Conservation (phyloP, 768 basidiomycete genomes). For the Mrakia blollopis region DNA sequence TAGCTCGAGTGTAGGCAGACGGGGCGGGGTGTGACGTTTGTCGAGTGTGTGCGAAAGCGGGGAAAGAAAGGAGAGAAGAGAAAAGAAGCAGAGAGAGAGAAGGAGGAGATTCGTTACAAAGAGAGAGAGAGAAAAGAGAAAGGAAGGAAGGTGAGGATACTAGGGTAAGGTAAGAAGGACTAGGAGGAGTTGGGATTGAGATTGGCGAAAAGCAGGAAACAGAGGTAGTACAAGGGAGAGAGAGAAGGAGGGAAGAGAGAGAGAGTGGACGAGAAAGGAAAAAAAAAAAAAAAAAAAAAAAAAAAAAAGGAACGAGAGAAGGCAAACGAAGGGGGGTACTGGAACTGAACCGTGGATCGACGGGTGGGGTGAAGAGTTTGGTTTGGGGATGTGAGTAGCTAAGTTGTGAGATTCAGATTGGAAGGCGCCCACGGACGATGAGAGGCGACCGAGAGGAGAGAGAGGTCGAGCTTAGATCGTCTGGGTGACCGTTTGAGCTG, state of each 20-base stretch:
- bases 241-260: too few relatives aligned
- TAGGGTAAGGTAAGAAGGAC: constrained; percentile 11
- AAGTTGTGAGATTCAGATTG: not conserved
- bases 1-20: too few relatives aligned
- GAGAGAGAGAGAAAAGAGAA: not conserved
- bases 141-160: constrained; percentile 18
- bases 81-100: constrained; percentile 5
- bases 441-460: not conserved
- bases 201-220: constrained; percentile 13
- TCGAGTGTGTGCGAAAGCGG: too few relatives aligned
- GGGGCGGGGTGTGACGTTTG: too few relatives aligned
- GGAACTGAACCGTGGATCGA: not conserved
- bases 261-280: too few relatives aligned
- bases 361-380: not conserved
- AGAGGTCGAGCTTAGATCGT: constrained; percentile 24
- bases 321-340: not conserved
- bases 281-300: too few relatives aligned
- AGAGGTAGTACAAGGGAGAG: not conserved
- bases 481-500: constrained; percentile 35
- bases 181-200: constrained; percentile 33
- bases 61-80: not conserved
- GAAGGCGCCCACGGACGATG: not conserved
- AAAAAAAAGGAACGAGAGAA: too few relatives aligned
- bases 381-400: not conserved
- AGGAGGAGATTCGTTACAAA: constrained; percentile 9